Evolutionary conservation across 2,329 filamentous ascomycete genomes (phyloP), one percentile per base, ranked within the genome.

Genomic region (Monosporascus sp.): DNA sequence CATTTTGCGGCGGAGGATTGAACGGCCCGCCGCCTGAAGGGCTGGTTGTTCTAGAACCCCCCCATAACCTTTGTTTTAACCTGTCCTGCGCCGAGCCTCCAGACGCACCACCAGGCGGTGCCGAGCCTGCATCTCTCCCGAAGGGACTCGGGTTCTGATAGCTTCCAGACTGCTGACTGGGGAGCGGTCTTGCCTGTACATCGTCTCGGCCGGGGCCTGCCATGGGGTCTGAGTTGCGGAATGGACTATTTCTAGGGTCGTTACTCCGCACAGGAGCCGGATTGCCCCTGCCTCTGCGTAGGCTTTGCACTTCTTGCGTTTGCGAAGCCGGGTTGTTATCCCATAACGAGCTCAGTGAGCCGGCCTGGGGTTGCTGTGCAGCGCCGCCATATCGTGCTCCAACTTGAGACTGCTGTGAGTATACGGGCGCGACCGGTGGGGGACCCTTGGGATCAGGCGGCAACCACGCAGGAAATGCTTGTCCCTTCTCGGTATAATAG

Each of bases 401-500:
- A 64, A 82, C 72, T 65, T 72, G 64, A 66, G 75, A 70, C 57
- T 72, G 67, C 68, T 80, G 70, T 58, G 80, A 72, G 71, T 82
- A 77, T 57, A 83, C 68, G 53, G 82, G 70, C 59, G 79, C 75
- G 48, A 74, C 70, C 36, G 80, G 76, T 38, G 79, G 78, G 43
- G 84, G 83, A 4, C 81, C 83, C 72, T 90, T 93, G n/a, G 90
- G 92, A 70, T 96, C 90, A 6, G 89, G 86, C 7, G 92, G 90
- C 7, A 97, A 85, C 93, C 94, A 97, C 62, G 78, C 74, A 1
- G 94, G 94, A 58, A 92, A 88, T 2, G 85, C 79, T 22, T 86
- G 85, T 61, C 87, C 89, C 67, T 95, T 94, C 70, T 97, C 92
- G 50, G 78, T 83, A 78, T 99, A 97, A 79, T 97, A 96, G 63